These are phyloP conservation scores for Blastomyces emzantsi DNA, from an alignment of 2,329 filamentous ascomycete genomes.

Conservation along the genomic window DNA sequence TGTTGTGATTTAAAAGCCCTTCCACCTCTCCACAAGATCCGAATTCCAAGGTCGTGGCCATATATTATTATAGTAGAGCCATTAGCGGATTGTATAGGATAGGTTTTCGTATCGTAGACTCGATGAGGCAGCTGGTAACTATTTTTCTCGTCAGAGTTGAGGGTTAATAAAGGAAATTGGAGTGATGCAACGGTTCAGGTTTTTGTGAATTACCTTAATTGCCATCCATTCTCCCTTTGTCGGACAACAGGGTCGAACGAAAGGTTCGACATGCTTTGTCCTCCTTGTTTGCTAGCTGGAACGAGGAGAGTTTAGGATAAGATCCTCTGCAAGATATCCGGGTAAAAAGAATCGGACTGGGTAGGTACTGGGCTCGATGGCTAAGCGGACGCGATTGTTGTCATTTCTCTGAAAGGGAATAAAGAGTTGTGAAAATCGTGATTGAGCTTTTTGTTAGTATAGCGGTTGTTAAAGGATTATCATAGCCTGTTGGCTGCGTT, in stretches of 20 bases:
- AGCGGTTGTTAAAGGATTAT: background rate
- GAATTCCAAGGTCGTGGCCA: conserved; percentile 50
- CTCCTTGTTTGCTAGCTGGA: conserved; percentile 6
- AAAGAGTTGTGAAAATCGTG: background rate
- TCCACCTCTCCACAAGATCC: conserved; percentile 53
- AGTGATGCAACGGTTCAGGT: background rate
- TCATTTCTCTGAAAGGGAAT: background rate
- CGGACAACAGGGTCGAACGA: conserved; percentile 32
- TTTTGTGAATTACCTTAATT: conserved; percentile 31
- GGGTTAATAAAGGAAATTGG: background rate
- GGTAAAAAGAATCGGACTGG: background rate
- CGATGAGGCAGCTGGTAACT: conserved; percentile 55
- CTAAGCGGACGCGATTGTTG: background rate
- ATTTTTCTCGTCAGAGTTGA: conserved; percentile 5
- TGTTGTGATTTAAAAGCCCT: conserved; percentile 36
- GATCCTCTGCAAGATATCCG: background rate
- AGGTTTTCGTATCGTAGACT: conserved; percentile 47
- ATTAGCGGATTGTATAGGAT: conserved; percentile 51
- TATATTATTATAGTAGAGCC: conserved; percentile 54
- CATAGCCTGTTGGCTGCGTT: background rate
- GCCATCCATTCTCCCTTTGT: conserved; percentile 32
- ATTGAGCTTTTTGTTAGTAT: background rate
- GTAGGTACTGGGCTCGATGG: background rate
- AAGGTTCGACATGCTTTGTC: conserved; percentile 27
- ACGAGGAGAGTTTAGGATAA: background rate